Conservation (phyloP, 2,329 filamentous ascomycete species). For the Trichophyton rubrum region DNA sequence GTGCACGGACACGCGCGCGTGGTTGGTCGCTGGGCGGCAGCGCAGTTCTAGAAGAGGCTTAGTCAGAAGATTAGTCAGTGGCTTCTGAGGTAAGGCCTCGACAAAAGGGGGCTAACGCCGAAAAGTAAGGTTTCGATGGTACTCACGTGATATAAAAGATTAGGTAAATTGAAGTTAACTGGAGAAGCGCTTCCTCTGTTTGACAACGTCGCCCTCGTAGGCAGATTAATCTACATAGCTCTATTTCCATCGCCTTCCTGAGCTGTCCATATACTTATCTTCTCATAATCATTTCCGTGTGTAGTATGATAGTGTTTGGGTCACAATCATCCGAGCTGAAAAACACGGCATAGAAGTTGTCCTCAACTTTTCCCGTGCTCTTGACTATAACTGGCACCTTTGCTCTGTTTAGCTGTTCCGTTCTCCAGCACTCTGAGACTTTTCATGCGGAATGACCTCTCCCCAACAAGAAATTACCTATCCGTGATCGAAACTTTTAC, state of each 20-base stretch:
- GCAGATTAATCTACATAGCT: too few species aligned
- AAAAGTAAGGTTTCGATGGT: too few species aligned
- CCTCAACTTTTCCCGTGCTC: neutral
- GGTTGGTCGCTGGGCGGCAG: conserved; percentile 6
- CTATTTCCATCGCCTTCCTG: too few species aligned
- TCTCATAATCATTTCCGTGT: neutral
- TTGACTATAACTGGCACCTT: neutral
- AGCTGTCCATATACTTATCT: neutral
- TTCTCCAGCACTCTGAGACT: neutral
- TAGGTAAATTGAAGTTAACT: too few species aligned
- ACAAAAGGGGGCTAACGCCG: too few species aligned
- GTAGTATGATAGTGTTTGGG: neutral
- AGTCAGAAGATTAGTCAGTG: too few species aligned
- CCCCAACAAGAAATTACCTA: neutral
- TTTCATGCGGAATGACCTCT: neutral
- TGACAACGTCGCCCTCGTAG: too few species aligned
- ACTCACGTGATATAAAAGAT: too few species aligned
- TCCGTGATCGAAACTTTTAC: neutral
- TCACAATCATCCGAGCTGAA: neutral
- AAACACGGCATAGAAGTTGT: neutral
- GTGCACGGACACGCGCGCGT: conserved; percentile 10
- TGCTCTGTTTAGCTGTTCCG: neutral
- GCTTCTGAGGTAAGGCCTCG: too few species aligned
- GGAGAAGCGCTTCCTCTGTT: too few species aligned
- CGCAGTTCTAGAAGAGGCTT: too few species aligned